Evolutionary conservation across 805 yeast species (phyloP).

Genomic region (Candida dajiaensis): DNA sequence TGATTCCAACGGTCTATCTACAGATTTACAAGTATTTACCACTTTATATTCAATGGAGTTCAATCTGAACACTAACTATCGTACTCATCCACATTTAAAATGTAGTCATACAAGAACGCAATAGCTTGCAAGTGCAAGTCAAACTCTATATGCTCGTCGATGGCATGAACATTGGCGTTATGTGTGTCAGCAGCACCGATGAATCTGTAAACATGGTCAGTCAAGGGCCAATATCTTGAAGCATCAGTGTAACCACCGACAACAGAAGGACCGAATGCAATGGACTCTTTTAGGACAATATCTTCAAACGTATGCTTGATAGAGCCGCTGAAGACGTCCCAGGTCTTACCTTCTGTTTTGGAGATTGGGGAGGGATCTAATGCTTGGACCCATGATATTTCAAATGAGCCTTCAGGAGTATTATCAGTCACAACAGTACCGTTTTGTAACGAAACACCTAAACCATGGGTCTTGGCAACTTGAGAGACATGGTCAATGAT

Average conservation of each 20-base stretch:
- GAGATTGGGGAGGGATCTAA: constrained; percentile 51
- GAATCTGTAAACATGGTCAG: constrained; percentile 49
- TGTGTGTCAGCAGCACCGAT: constrained; percentile 17
- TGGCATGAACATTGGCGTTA: constrained; percentile 45
- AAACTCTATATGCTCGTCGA: constrained; percentile 52
- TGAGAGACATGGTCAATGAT: constrained; percentile 29
- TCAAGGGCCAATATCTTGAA: constrained; percentile 49
- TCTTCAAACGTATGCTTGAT: constrained; percentile 51
- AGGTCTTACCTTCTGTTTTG: constrained; percentile 38
- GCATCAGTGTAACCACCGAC: constrained; percentile 63
- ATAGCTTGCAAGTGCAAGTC: constrained; percentile 55
- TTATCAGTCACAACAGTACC: constrained; percentile 21
- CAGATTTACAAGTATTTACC: no score
- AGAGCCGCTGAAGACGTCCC: constrained; percentile 52
- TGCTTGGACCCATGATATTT: constrained; percentile 31
- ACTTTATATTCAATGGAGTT: no score
- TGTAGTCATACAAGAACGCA: constrained; percentile 50
- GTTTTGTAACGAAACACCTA: constrained; percentile 37
- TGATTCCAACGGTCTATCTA: background rate
- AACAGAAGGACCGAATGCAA: constrained; percentile 38
- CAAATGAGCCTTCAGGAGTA: constrained; percentile 38
- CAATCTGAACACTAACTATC: background rate
- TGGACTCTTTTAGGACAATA: constrained; percentile 22
- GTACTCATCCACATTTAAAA: constrained; percentile 11
- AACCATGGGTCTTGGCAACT: constrained; percentile 41